Conservation (phyloP, 805 yeast species). For the Komagataella ulmi region DNA sequence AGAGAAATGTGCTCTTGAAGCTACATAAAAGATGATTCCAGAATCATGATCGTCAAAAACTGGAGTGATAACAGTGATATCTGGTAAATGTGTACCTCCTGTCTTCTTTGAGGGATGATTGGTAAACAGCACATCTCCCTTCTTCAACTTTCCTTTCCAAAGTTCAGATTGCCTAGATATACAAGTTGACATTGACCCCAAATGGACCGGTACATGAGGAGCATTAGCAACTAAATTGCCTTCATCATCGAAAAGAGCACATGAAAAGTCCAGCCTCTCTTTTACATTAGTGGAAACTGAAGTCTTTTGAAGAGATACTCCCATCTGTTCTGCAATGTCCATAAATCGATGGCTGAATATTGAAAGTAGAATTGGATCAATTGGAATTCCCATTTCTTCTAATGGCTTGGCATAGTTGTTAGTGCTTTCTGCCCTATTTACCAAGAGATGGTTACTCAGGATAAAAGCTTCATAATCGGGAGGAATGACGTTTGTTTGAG, state of each 20-base stretch:
- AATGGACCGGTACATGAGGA: conserved; percentile 78
- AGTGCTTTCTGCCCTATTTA: conserved; percentile 13
- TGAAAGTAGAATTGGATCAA: conserved; percentile 64
- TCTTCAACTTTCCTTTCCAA: conserved; percentile 51
- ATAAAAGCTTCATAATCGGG: conserved; percentile 46
- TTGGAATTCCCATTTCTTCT: conserved; percentile 7
- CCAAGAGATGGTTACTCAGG: conserved; percentile 47
- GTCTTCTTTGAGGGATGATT: conserved; percentile 55
- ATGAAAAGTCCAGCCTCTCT: conserved; percentile 72
- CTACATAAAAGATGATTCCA: conserved; percentile 69
- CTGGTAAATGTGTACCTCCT: conserved; percentile 85
- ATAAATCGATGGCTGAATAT: conserved; percentile 76
- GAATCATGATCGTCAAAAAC: conserved; percentile 42
- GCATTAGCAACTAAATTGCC: conserved; percentile 85
- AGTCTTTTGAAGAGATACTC: conserved; percentile 64
- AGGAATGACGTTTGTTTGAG: conserved; percentile 67
- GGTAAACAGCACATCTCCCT: conserved; percentile 67
- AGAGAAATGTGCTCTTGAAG: conserved; percentile 92
- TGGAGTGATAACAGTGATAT: conserved; percentile 87
- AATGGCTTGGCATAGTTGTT: conserved; percentile 6
- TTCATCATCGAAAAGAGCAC: conserved; percentile 65
- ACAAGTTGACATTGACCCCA: conserved; percentile 79
- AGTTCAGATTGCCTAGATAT: conserved; percentile 48
- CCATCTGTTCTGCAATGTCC: conserved; percentile 91
- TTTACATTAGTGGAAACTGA: conserved; percentile 75